A percentile compares a stretch with the other conserved stretches of the same genome.
Conservation (phyloP, 2,329 filamentous ascomycete species). For the Falciphora oryzae region DNA sequence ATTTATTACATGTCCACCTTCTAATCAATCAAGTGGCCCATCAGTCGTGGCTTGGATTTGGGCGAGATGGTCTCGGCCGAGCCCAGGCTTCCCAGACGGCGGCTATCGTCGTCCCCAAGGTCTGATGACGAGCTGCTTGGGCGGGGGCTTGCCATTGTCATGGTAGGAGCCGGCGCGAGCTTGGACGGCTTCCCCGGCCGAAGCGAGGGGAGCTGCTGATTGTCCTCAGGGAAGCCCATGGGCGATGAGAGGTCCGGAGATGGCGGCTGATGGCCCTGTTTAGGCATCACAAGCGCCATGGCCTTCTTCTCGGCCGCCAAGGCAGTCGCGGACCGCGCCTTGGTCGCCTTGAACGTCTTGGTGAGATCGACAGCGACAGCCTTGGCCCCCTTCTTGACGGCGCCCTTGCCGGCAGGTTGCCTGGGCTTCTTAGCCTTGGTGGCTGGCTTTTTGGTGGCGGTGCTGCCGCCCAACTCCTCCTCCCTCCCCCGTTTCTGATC, state of each 20-base stretch:
- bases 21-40: constrained; percentile 31
- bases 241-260: constrained; percentile 17
- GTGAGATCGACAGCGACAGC: constrained; percentile 27
- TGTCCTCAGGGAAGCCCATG: neutral
- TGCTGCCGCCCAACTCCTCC: neutral
- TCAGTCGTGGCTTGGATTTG: constrained; percentile 31
- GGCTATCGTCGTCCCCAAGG: neutral
- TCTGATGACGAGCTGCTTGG: neutral
- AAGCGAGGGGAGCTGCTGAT: constrained; percentile 6
- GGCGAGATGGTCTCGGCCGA: constrained; percentile 35
- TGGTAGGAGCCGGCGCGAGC: neutral
- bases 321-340: constrained; percentile 27
- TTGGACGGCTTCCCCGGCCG: neutral
- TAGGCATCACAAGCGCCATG: constrained; percentile 9
- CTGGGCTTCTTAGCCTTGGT: constrained; percentile 19
- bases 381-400: constrained; percentile 24
- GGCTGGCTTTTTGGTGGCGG: constrained; percentile 12
- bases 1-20: neutral
- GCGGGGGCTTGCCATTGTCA: neutral
- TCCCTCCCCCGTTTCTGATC: neutral
- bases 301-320: constrained; percentile 10
- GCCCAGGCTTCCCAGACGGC: neutral
- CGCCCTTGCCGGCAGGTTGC: constrained; percentile 22
- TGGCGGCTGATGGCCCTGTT: constrained; percentile 10
- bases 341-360: constrained; percentile 39